Conservation (phyloP, 805 yeast species). For the Ogataea allantospora region DNA sequence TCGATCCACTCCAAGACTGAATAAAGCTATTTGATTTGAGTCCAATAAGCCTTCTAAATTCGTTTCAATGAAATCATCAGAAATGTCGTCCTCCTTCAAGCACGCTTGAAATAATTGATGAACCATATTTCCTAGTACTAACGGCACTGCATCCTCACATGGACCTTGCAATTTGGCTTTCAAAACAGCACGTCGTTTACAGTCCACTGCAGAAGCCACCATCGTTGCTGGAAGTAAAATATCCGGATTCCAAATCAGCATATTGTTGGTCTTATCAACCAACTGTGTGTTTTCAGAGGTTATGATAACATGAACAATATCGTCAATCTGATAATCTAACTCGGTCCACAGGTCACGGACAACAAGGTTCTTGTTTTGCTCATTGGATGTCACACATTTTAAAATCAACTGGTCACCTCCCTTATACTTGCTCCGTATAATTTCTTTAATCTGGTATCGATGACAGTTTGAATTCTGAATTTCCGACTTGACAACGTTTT, state of each 20-base stretch:
- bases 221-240: constrained; percentile 75
- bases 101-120: constrained; percentile 74
- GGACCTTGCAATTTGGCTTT: constrained; percentile 55
- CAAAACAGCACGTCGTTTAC: constrained; percentile 70
- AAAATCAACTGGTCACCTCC: constrained; percentile 50
- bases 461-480: constrained; percentile 46
- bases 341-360: constrained; percentile 62
- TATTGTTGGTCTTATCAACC: constrained; percentile 54
- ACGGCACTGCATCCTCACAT: constrained; percentile 60
- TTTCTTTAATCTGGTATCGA: constrained; percentile 43
- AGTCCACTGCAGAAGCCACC: constrained; percentile 70
- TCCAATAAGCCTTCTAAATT: constrained; percentile 32
- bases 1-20: constrained; percentile 50
- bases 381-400: constrained; percentile 45
- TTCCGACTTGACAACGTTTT: constrained; percentile 40
- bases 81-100: constrained; percentile 38
- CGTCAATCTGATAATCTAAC: constrained; percentile 47
- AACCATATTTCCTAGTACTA: constrained; percentile 78
- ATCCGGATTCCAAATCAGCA: constrained; percentile 86
- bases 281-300: constrained; percentile 37
- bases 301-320: constrained; percentile 62
- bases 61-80: constrained; percentile 37
- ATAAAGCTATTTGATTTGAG: constrained; percentile 39
- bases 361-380: constrained; percentile 39
- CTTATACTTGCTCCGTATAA: constrained; percentile 35